These are phyloP conservation scores for Suhomyces coccinellae DNA, from an alignment of 1,139 yeast genomes.

Conservation along the genomic window DNA sequence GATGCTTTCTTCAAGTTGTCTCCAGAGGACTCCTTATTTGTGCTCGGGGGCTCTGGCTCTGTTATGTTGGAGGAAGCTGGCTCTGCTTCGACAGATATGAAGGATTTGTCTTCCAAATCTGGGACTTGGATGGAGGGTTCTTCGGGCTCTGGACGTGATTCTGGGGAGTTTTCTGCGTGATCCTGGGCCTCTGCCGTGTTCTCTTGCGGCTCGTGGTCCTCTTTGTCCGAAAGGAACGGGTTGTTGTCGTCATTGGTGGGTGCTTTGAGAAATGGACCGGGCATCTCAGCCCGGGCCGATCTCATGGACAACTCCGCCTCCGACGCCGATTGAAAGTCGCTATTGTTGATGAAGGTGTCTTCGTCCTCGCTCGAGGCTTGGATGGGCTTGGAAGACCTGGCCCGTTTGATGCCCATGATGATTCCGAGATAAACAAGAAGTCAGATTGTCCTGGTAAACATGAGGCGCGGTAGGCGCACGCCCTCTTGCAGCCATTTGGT, in stretches of 20 bases:
- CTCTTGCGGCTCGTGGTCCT: not conserved
- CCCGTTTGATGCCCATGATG: slow-evolving; percentile 17
- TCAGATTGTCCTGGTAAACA: not conserved
- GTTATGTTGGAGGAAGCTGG: not conserved
- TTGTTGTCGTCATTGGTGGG: slow-evolving; percentile 3
- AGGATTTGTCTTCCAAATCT: slow-evolving; percentile 6
- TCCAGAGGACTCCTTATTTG: slow-evolving; percentile 8
- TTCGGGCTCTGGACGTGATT: not conserved
- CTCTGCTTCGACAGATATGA: slow-evolving; percentile 13
- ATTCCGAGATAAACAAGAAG: not conserved
- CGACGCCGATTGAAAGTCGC: slow-evolving; percentile 26
- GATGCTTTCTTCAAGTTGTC: slow-evolving; percentile 11
- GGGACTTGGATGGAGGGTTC: not conserved
- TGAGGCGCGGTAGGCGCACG: slow-evolving; percentile 6
- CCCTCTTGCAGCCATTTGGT: slow-evolving; percentile 7
- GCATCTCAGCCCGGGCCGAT: not conserved
- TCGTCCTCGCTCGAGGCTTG: slow-evolving; percentile 16
- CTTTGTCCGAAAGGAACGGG: slow-evolving; percentile 5
- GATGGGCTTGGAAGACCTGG: slow-evolving; percentile 12
- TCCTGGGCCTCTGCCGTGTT: not conserved
- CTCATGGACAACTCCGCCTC: slow-evolving; percentile 5
- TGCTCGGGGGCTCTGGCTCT: too few species aligned
- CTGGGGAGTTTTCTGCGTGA: not conserved
- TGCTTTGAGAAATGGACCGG: not conserved
- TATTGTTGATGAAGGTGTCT: slow-evolving; percentile 41